These are phyloP conservation scores for Dioscorea alata DNA, from an alignment of 106 monocot genomes.

Conservation along the genomic window DNA sequence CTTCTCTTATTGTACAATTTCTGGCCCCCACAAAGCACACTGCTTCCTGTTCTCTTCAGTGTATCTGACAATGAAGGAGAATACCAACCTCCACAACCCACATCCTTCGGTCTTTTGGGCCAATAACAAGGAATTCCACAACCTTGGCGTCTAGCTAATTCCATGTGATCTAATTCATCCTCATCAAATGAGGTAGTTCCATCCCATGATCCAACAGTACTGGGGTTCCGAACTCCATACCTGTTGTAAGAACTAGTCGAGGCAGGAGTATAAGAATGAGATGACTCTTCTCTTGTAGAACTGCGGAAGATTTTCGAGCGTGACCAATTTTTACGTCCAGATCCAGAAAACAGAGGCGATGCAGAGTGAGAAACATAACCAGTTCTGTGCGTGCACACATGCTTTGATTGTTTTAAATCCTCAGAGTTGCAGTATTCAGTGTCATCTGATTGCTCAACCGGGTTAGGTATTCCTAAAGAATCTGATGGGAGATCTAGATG, in stretches of 20 bases:
- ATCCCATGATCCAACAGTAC: slow-evolving; percentile 53
- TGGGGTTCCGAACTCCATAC: slow-evolving; percentile 31
- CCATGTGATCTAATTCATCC: slow-evolving; percentile 55
- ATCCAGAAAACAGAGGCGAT: slow-evolving; percentile 65
- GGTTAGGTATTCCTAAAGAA: slow-evolving; percentile 21
- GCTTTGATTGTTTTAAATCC: slow-evolving; percentile 18
- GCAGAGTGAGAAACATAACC: slow-evolving; percentile 39
- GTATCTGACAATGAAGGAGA: slow-evolving; percentile 82
- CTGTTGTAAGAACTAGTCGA: slow-evolving; percentile 72
- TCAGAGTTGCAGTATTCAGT: slow-evolving; percentile 51
- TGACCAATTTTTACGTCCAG: slow-evolving; percentile 10
- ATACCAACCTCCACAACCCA: slow-evolving; percentile 42
- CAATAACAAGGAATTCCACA: slow-evolving; percentile 70
- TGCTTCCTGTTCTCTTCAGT: slow-evolving; percentile 59
- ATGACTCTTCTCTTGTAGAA: slow-evolving; percentile 59
- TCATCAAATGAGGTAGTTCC: slow-evolving; percentile 54
- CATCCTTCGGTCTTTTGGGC: slow-evolving; percentile 52
- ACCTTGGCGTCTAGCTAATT: slow-evolving; percentile 47
- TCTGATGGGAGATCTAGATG: slow-evolving; percentile 31
- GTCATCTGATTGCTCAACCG: slow-evolving; percentile 50
- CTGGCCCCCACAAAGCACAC: slow-evolving; percentile 61
- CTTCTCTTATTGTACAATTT: slow-evolving; percentile 36
- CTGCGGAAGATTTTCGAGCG: slow-evolving; percentile 50
- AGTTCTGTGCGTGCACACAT: slow-evolving; percentile 20
- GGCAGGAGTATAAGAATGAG: slow-evolving; percentile 71